These are phyloP conservation scores for Ceriops zippeliana DNA, from an alignment of 345 rosid species.

Conservation along the genomic window DNA sequence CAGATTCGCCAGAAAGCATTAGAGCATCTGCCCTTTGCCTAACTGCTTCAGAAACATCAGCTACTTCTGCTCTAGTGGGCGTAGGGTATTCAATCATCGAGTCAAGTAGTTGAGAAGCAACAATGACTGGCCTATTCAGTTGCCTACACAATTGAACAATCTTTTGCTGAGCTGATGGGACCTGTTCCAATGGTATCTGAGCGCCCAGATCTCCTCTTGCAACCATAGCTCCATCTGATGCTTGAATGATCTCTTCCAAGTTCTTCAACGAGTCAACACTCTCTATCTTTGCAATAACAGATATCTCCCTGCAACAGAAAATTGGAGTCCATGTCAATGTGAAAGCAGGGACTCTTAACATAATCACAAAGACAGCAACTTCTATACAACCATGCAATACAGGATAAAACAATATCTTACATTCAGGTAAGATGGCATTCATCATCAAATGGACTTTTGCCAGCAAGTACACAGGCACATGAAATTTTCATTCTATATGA, in stretches of 20 bases:
- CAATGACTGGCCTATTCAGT: slow-evolving; percentile 91
- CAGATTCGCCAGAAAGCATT: slow-evolving; percentile 99
- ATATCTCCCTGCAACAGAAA: slow-evolving; percentile 58
- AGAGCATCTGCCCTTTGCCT: slow-evolving; percentile 96
- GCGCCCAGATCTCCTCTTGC: slow-evolving; percentile 99
- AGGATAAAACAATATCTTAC: too few relatives aligned
- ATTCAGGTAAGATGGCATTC: too few relatives aligned
- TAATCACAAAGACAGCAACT: not conserved
- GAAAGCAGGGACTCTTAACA: not conserved
- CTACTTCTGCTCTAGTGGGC: slow-evolving; percentile 99
- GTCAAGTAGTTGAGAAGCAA: slow-evolving; percentile 93
- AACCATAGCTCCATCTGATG: slow-evolving; percentile 99
- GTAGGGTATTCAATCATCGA: slow-evolving; percentile 99
- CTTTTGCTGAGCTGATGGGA: slow-evolving; percentile 89
- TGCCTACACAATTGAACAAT: slow-evolving; percentile 84
- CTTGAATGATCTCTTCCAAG: slow-evolving; percentile 80
- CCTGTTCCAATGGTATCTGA: slow-evolving; percentile 98
- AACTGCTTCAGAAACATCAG: slow-evolving; percentile 97
- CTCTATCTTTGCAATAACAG: slow-evolving; percentile 94
- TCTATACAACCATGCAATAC: too few relatives aligned
- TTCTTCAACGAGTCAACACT: slow-evolving; percentile 86
- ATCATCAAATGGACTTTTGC: not conserved
- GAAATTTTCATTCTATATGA: not conserved
- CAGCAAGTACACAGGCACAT: not conserved
- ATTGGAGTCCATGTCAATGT: slow-evolving; percentile 12